A percentile compares a stretch with the other conserved stretches of the same genome.
Evolutionary conservation across 2,329 filamentous ascomycete species (phyloP).

Genomic region (Exserohilum rostratum): DNA sequence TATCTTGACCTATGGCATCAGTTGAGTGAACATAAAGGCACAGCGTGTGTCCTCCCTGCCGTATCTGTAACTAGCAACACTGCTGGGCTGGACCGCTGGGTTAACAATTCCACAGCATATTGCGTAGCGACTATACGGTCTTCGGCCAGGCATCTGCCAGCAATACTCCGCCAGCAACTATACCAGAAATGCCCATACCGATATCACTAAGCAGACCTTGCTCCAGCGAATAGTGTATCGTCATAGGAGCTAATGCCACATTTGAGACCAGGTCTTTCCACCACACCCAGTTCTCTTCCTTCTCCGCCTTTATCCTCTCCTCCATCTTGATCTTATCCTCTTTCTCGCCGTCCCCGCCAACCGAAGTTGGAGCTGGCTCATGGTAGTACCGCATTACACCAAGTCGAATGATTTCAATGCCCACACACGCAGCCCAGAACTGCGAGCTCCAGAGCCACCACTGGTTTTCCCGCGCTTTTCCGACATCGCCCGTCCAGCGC

Average conservation of each 20-base stretch:
- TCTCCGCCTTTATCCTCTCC: slow-evolving; percentile 31
- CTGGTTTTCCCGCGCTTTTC: slow-evolving; percentile 58
- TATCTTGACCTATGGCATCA: neutral
- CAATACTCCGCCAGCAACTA: slow-evolving; percentile 53
- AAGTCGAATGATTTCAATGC: slow-evolving; percentile 74
- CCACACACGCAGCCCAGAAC: slow-evolving; percentile 81
- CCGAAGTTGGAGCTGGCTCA: neutral
- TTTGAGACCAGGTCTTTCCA: slow-evolving; percentile 72
- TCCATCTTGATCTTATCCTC: slow-evolving; percentile 54
- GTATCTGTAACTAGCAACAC: neutral
- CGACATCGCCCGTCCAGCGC: slow-evolving; percentile 57
- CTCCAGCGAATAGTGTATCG: slow-evolving; percentile 80
- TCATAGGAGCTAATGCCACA: slow-evolving; percentile 79
- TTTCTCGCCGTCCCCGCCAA: slow-evolving; percentile 49
- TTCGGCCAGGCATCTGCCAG: slow-evolving; percentile 55
- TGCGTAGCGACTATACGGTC: slow-evolving; percentile 32
- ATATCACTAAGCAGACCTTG: slow-evolving; percentile 60
- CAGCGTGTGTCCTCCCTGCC: too few relatives aligned
- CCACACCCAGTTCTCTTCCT: slow-evolving; percentile 56
- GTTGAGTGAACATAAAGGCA: too few relatives aligned
- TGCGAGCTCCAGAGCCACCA: slow-evolving; percentile 76
- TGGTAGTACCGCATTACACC: slow-evolving; percentile 46
- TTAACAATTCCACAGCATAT: neutral
- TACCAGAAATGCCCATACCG: slow-evolving; percentile 64
- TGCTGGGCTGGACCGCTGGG: neutral